Base-by-base conservation (phyloP, 2,329 filamentous ascomycete species). In the Colletotrichum endophyticum region DNA sequence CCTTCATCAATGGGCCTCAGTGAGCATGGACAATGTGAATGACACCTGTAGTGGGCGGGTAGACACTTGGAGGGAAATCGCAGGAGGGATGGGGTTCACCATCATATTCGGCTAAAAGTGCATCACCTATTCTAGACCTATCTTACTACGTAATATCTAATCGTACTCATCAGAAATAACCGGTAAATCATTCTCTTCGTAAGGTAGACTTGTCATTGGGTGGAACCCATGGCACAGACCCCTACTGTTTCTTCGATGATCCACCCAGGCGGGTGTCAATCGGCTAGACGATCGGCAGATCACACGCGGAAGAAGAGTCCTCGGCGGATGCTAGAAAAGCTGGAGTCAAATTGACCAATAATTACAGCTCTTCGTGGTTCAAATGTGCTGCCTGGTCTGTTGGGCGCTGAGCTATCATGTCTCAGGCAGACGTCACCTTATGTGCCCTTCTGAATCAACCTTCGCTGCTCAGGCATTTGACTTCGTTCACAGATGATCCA, bases 1-100 rank as follows among this genome's bases (percentile, higher is more conserved):
- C 8, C 86, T 89, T 78, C 91, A 92, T 80, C 88, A 93, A 16
- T 94, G 92, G 91, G 86, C 85, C 69, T 85, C 56, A 15, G 27
- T 19, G 4, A 59, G 22, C 13, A 59, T 90, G 72, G 87, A 86
- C 0, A 89, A 92, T 70, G 53, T 77, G 16, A 73, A 80, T n/a
- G 79, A 80, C 13, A 32, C 19, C 4, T n/a, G 39, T n/a, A 25
- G 30, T 32, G 49, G 25, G 19, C 27, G 39, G 27, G 66, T 53
- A 5, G 66, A 68, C 28, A 44, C 66, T 15, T 68, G 44, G 66
- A 68, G 66, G 30, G 39, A 68, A n/a, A 53, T 68, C 28, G 66
- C 66, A n/a, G 66, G 39, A 39, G 49, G 39, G 27, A 68, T 68
- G 66, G 66, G 66, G 7, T 53, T 68, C 28, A 68, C 66, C n/a